phyloP scores from a whole-genome alignment of 352 stramenopile genomes.

The Phytophthora aleatoria region DNA sequence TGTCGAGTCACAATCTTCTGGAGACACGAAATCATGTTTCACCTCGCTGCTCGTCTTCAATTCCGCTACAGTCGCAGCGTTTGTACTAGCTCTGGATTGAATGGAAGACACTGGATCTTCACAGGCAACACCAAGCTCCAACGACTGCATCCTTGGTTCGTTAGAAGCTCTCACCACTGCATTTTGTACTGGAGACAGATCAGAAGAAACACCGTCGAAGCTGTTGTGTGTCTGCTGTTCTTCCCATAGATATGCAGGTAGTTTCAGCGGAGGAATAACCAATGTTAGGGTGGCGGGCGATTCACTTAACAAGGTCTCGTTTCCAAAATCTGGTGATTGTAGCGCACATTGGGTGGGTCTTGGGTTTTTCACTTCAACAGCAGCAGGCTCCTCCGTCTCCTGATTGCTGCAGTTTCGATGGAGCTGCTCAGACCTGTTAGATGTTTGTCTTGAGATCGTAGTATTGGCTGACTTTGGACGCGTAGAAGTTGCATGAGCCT shows the following conservation, averaged over 20 bases:
- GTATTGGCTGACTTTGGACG: slow-evolving; percentile 7
- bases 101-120: background rate
- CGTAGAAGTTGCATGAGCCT: background rate
- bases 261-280: slow-evolving; percentile 25
- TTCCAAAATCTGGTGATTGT: background rate
- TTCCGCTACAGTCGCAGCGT: background rate
- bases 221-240: slow-evolving; percentile 9
- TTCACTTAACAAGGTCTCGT: slow-evolving; percentile 1
- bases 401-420: slow-evolving; percentile 5
- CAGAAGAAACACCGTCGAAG: background rate
- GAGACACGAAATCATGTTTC: background rate
- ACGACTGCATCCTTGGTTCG: background rate
- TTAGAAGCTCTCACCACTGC: background rate
- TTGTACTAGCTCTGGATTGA: background rate
- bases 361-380: background rate
- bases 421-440: background rate
- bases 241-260: slow-evolving; percentile 22
- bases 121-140: background rate
- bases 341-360: background rate
- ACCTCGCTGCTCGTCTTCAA: background rate
- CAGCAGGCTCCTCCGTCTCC: slow-evolving; percentile 1
- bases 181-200: background rate
- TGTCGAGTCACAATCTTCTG: background rate
- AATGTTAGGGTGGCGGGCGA: slow-evolving; percentile 3
- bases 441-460: background rate